Conservation (phyloP, 1,139 yeast genomes). For the Candida tropicalis region DNA sequence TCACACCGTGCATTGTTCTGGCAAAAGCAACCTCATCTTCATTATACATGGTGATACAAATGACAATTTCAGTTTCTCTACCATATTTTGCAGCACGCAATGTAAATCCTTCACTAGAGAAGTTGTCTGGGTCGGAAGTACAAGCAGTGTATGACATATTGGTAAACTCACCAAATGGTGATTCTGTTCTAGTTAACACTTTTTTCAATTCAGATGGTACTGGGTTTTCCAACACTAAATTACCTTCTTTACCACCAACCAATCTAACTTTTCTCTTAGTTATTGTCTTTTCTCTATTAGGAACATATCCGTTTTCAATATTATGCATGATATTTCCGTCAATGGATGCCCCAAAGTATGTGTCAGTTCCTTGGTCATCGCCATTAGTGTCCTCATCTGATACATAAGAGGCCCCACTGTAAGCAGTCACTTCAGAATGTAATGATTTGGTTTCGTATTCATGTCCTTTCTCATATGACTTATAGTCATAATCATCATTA, state of each 20-base stretch:
- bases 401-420: slow-evolving; percentile 36
- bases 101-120: slow-evolving; percentile 77
- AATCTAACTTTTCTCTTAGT: slow-evolving; percentile 61
- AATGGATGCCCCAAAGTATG: slow-evolving; percentile 45
- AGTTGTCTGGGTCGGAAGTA: slow-evolving; percentile 86
- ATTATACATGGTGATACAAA: slow-evolving; percentile 95
- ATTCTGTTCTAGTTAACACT: slow-evolving; percentile 78
- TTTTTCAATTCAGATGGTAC: slow-evolving; percentile 84
- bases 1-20: slow-evolving; percentile 89
- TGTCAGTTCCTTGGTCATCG: slow-evolving; percentile 26
- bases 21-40: slow-evolving; percentile 89
- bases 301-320: slow-evolving; percentile 41
- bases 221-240: slow-evolving; percentile 88
- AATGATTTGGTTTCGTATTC: slow-evolving; percentile 38
- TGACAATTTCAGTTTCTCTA: slow-evolving; percentile 85
- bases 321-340: slow-evolving; percentile 51
- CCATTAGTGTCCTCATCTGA: slow-evolving; percentile 25
- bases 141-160: slow-evolving; percentile 96
- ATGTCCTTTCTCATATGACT: slow-evolving; percentile 39
- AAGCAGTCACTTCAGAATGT: slow-evolving; percentile 44
- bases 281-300: slow-evolving; percentile 37
- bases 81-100: slow-evolving; percentile 81
- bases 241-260: slow-evolving; percentile 63
- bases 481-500: slow-evolving; percentile 32
- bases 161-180: slow-evolving; percentile 80